These are phyloP conservation scores for Pythium periplocum DNA, from an alignment of 352 stramenopile species.

Conservation along the genomic window DNA sequence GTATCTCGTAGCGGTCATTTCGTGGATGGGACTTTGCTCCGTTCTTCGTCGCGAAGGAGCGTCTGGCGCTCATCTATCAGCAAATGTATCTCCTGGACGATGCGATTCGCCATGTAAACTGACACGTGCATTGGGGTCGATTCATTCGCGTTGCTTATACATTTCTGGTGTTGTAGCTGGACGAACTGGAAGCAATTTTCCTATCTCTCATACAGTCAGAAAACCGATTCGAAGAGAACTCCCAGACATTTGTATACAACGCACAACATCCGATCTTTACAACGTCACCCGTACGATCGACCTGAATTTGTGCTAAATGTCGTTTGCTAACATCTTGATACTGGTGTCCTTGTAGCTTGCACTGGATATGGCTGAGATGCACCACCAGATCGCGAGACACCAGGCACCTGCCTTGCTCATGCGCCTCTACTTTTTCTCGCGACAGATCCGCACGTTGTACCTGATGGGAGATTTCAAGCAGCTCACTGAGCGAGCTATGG, in stretches of 20 bases:
- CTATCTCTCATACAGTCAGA: conserved; percentile 10
- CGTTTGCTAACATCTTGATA: too few species aligned
- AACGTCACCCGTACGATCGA: conserved; percentile 39
- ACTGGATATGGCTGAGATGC: conserved; percentile 42
- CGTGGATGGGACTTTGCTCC: conserved; percentile 68
- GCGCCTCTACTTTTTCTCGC: conserved; percentile 73
- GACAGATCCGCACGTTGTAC: conserved; percentile 72
- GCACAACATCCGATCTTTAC: conserved; percentile 48
- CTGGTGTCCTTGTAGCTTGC: conserved; percentile 33
- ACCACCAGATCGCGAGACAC: conserved; percentile 48
- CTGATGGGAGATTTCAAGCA: conserved; percentile 64
- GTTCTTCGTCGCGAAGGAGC: conserved; percentile 79
- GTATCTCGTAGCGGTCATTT: conserved; percentile 23
- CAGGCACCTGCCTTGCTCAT: conserved; percentile 42
- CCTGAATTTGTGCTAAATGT: too few species aligned
- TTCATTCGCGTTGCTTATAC: too few species aligned
- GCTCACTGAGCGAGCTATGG: conserved; percentile 43
- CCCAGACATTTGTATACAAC: not conserved
- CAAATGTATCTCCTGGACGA: conserved; percentile 82
- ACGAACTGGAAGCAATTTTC: conserved; percentile 80
- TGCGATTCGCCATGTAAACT: conserved; percentile 63
- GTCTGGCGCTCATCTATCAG: conserved; percentile 78
- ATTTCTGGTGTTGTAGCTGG: conserved; percentile 28
- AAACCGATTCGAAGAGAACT: too few species aligned
- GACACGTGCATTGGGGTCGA: too few species aligned